Conservation (phyloP, 2,329 filamentous ascomycete genomes). For the Triangularia verruculosa region DNA sequence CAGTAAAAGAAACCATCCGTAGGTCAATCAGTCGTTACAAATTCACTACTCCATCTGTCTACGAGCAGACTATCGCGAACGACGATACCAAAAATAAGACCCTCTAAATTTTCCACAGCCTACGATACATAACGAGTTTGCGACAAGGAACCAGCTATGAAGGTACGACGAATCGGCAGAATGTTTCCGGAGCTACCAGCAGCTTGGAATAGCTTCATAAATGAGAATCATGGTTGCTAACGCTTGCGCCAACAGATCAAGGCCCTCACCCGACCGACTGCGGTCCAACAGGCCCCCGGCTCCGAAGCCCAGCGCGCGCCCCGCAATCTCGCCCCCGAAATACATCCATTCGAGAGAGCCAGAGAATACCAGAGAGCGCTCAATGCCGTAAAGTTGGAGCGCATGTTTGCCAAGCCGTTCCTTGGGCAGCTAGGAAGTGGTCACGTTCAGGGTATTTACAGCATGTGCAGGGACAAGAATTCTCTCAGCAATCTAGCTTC, state of each 20-base stretch:
- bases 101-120: background rate
- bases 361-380: constrained; percentile 31
- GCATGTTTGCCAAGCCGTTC: constrained; percentile 61
- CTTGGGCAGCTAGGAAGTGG: constrained; percentile 82
- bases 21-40: background rate
- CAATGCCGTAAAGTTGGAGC: constrained; percentile 32
- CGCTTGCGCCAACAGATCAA: constrained; percentile 29
- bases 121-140: background rate
- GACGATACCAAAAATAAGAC: background rate
- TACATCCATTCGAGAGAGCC: constrained; percentile 31
- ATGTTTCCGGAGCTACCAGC: background rate
- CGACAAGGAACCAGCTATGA: constrained; percentile 17
- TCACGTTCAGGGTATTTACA: constrained; percentile 88
- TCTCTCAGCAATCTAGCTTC: constrained; percentile 73
- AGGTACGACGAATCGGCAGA: constrained; percentile 16
- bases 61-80: background rate
- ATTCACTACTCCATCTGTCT: background rate
- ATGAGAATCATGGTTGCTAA: constrained; percentile 14
- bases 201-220: background rate
- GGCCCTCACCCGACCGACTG: constrained; percentile 31
- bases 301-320: constrained; percentile 32
- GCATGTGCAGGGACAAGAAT: constrained; percentile 74
- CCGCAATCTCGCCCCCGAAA: constrained; percentile 31
- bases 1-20: constrained; percentile 9
- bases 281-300: constrained; percentile 32